These are phyloP conservation scores for Beta corolliflora DNA, from an alignment of 179 eudicot genomes.

Conservation along the genomic window DNA sequence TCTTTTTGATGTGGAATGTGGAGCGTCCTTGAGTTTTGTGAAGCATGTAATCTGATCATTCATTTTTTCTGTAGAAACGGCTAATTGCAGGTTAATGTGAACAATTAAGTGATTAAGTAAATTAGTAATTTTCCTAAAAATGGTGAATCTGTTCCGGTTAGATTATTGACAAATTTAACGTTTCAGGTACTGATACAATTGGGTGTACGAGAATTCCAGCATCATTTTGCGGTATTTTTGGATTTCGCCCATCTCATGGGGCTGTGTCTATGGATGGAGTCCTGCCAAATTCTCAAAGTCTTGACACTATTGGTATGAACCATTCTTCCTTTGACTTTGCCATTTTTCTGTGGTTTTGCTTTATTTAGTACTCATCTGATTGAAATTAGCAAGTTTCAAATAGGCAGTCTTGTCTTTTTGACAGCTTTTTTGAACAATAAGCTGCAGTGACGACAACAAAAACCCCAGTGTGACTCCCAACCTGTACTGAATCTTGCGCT, in stretches of 20 bases:
- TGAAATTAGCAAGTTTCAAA: not conserved
- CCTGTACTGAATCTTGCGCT: not conserved
- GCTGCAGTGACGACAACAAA: not conserved
- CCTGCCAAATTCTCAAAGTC: slow-evolving; percentile 75
- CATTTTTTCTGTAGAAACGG: not conserved
- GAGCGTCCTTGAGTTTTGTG: not conserved
- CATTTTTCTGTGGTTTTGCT: not conserved
- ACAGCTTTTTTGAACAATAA: not conserved
- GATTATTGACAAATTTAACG: slow-evolving; percentile 10
- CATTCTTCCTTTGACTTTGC: not conserved
- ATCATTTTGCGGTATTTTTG: slow-evolving; percentile 84
- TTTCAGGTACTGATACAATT: slow-evolving; percentile 76
- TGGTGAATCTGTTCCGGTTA: not conserved
- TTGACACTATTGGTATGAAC: slow-evolving; percentile 74
- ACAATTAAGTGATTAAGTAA: not conserved
- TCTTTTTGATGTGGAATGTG: not conserved
- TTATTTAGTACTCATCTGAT: not conserved
- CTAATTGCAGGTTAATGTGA: slow-evolving; percentile 6
- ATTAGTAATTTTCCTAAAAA: not conserved
- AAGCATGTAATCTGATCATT: slow-evolving; percentile 7
- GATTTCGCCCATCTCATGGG: slow-evolving; percentile 88
- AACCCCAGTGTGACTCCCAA: not conserved
- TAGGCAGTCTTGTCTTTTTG: not conserved
- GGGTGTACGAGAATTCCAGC: slow-evolving; percentile 87
- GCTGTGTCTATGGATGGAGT: slow-evolving; percentile 68